Base-by-base conservation (phyloP, 768 basidiomycete species). In the Suillus spraguei region DNA sequence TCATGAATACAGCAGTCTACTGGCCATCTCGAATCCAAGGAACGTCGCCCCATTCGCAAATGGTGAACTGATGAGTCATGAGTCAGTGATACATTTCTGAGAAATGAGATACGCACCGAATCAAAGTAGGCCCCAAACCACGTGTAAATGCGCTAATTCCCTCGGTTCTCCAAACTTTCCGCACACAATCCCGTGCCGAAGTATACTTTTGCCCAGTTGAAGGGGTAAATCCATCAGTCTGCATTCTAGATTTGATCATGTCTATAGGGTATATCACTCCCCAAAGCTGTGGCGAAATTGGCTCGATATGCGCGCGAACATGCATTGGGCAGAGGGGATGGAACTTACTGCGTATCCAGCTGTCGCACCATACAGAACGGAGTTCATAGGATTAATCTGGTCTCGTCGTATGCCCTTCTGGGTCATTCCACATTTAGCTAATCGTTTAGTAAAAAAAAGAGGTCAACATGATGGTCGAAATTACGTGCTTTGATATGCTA, bases 31-130 rank as follows among this genome's bases (percentile, higher is more conserved):
- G 70, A 95, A 98, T 1, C 94, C 95, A 62, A 97, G 85, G 83
- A 98, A 99, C 0, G 97, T 99, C 1, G 94, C 94, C 22, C 95
- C 97, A 69, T 98, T 99, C 13, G 96, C 96, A 70, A 97, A 97
- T 1, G 95, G 96, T 3, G 94, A 95, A 69, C 94, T 95, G 60
- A 20, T 50, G 63, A 65, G 52, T 28, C n/a, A 8, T 54, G 44
- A 73, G n/a, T 64, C 55, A 22, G 16, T 5, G 55, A 61, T 39
- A 64, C 20, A 28, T n/a, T 55, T 64, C 60, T 28, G 46, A 61
- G 62, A 13, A 17, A 56, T 59, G 28, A n/a, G 62, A 49, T 63
- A 80, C 84, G 61, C 64, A 91, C 94, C 95, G 84, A 72, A 98
- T 94, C 64, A 99, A 81, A 9, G 97, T 98, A 28, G 97, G 97